Conservation (phyloP, 257 asterid genomes). For the Rehmannia glutinosa region DNA sequence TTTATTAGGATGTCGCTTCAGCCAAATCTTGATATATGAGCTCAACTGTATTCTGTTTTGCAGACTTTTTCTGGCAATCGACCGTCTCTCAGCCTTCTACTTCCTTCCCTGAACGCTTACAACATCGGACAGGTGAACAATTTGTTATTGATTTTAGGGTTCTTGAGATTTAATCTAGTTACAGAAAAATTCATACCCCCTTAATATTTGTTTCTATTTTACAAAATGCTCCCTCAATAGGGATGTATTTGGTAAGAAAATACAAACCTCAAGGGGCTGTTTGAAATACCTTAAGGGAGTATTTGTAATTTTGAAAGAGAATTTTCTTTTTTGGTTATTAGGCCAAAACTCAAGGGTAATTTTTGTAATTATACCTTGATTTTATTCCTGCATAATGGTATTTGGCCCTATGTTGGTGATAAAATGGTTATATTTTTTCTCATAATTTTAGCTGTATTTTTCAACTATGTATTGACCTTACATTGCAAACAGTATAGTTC, state of each 20-base stretch:
- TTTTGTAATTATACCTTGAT: background rate
- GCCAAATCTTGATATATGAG: conserved; percentile 8
- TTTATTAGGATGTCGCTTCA: conserved; percentile 9
- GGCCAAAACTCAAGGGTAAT: no score
- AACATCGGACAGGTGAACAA: conserved; percentile 80
- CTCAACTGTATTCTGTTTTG: conserved; percentile 21
- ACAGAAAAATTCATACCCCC: no score
- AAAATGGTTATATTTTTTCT: background rate
- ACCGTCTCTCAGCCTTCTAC: conserved; percentile 90
- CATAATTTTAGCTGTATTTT: background rate
- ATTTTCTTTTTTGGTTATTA: no score
- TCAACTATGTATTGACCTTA: conserved; percentile 3
- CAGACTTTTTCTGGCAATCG: conserved; percentile 98
- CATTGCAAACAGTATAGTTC: no score
- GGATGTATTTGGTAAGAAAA: no score
- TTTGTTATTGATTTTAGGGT: conserved; percentile 15
- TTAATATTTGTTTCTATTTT: no score
- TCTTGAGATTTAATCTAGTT: background rate
- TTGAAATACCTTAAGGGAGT: no score
- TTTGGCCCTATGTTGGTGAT: background rate
- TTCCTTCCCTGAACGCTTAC: conserved; percentile 89
- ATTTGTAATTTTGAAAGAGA: no score
- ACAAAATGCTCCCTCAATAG: no score
- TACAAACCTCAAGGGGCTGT: no score
- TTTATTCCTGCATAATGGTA: background rate